phyloP scores from a whole-genome alignment of 139 green algal species.

The Coelastrella sp. region DNA sequence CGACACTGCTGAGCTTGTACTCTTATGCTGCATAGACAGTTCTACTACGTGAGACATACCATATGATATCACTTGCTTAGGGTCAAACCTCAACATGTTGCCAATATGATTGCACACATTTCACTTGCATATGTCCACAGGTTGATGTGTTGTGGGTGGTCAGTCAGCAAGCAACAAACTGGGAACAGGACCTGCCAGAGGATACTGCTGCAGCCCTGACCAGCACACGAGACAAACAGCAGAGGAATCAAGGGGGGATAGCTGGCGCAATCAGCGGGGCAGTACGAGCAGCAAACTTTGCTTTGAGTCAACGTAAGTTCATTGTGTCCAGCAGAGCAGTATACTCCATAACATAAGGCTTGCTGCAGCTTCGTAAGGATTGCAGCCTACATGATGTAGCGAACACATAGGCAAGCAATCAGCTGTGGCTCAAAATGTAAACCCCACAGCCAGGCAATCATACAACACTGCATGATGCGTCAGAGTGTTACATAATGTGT shows the following conservation, averaged over 20 bases:
- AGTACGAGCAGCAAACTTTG: background rate
- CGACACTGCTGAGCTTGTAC: no score
- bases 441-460: no score
- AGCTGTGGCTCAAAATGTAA: no score
- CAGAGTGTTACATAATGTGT: no score
- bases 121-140: no score
- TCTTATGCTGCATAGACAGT: no score
- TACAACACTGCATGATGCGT: no score
- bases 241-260: background rate
- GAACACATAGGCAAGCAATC: no score
- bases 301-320: background rate
- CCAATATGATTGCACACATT: background rate
- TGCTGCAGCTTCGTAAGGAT: background rate
- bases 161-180: background rate
- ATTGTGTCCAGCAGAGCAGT: no score
- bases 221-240: background rate
- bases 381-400: background rate
- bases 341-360: background rate
- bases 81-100: background rate
- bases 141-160: background rate
- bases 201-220: background rate
- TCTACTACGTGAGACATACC: no score
- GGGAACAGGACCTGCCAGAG: background rate
- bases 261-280: background rate
- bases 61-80: background rate